phyloP scores from a whole-genome alignment of 2,329 filamentous ascomycete genomes.

The Aspergillus carbonarius region DNA sequence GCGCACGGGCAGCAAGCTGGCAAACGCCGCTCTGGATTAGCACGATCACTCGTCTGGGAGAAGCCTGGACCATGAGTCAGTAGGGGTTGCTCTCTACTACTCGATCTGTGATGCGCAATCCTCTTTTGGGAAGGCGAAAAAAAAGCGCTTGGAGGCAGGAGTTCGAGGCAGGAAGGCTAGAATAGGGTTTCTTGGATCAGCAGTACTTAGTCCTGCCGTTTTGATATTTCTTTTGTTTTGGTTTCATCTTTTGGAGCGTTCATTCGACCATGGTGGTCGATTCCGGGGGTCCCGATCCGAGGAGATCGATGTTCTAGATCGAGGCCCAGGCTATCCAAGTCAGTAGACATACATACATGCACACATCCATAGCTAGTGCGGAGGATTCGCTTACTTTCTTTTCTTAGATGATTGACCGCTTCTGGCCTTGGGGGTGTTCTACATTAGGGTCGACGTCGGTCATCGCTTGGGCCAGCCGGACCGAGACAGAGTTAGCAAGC shows the following conservation, averaged over 20 bases:
- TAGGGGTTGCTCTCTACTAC: conserved; percentile 16
- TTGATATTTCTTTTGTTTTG: conserved; percentile 7
- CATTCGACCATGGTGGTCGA: conserved; percentile 9
- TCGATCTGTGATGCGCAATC: conserved; percentile 17
- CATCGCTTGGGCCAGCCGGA: neutral
- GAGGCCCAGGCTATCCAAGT: conserved; percentile 7
- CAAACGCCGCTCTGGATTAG: conserved; percentile 19
- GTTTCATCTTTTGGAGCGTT: neutral
- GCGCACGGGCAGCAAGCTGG: conserved; percentile 25
- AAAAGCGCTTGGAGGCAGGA: conserved; percentile 5
- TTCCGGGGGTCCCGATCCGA: conserved; percentile 9
- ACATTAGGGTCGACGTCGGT: neutral
- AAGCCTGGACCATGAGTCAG: conserved; percentile 19
- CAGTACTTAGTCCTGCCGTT: conserved; percentile 15
- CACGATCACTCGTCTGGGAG: conserved; percentile 19
- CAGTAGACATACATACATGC: conserved; percentile 11
- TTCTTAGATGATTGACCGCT: neutral
- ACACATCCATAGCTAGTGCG: neutral
- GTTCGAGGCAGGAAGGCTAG: conserved; percentile 6
- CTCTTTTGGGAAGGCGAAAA: conserved; percentile 9
- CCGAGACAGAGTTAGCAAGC: conserved; percentile 8
- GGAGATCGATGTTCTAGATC: conserved; percentile 17
- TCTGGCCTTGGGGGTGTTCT: neutral
- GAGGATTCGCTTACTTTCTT: neutral
- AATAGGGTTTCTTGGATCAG: conserved; percentile 11